A percentile compares a stretch with the other conserved stretches of the same genome.
Evolutionary conservation across 2,329 filamentous ascomycete species (phyloP).

Genomic region (Pseudogymnoascus sp.): DNA sequence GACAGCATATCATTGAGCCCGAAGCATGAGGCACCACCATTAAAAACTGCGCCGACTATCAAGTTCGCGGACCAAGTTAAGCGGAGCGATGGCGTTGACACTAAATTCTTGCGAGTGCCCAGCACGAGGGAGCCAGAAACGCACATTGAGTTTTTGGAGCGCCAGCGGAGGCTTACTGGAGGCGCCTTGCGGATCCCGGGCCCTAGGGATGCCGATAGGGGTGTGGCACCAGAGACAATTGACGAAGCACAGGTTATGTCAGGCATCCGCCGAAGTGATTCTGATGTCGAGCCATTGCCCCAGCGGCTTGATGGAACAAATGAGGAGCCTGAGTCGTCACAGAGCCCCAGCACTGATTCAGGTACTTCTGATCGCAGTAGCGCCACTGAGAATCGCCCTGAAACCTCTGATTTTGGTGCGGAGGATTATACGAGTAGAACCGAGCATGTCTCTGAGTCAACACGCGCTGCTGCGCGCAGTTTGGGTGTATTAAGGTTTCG

Average conservation of each 20-base stretch:
- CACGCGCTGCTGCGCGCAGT: conserved; percentile 17
- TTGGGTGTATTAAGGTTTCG: conserved; percentile 33
- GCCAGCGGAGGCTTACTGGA: conserved; percentile 66
- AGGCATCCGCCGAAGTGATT: neutral
- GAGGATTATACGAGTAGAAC: conserved; percentile 15
- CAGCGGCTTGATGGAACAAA: neutral
- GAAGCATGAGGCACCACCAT: neutral
- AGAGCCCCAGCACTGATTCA: conserved; percentile 1
- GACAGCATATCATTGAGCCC: neutral
- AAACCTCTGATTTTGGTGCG: neutral
- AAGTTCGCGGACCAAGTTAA: conserved; percentile 62
- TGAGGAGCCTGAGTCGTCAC: neutral
- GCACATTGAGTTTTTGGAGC: conserved; percentile 81
- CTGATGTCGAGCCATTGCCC: conserved; percentile 1
- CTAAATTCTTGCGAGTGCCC: conserved; percentile 44
- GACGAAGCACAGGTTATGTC: conserved; percentile 22
- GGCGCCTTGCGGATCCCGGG: conserved; percentile 81
- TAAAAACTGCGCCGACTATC: conserved; percentile 30
- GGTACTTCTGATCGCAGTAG: neutral
- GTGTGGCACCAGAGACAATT: conserved; percentile 59
- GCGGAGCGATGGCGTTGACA: conserved; percentile 46
- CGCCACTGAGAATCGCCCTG: neutral
- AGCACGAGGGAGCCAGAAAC: conserved; percentile 55
- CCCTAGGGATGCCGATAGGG: conserved; percentile 80
- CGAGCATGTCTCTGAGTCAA: conserved; percentile 26